These are phyloP conservation scores for Nepenthes gracilis DNA, from an alignment of 148 eudicot species.

Conservation along the genomic window DNA sequence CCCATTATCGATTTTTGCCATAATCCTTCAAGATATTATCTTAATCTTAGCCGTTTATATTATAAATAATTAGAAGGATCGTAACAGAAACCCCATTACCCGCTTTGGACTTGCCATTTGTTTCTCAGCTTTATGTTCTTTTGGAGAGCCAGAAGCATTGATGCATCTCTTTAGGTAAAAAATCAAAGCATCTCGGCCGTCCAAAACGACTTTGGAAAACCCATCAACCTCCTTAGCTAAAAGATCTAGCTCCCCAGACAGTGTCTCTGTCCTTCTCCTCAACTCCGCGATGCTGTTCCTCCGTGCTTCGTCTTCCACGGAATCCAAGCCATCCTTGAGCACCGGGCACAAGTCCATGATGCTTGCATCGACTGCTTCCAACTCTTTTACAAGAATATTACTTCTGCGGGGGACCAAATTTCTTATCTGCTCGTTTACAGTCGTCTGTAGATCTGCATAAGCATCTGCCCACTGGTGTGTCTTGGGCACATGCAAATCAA, in stretches of 20 bases:
- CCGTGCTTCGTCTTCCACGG: slow-evolving; percentile 20
- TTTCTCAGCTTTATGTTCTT: slow-evolving; percentile 20
- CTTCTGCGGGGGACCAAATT: slow-evolving; percentile 25
- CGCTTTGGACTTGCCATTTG: slow-evolving; percentile 7
- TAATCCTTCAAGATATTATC: not conserved
- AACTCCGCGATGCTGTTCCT: slow-evolving; percentile 23
- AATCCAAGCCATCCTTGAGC: slow-evolving; percentile 25
- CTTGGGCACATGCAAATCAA: slow-evolving; percentile 38
- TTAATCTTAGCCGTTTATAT: not conserved
- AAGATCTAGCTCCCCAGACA: slow-evolving; percentile 56
- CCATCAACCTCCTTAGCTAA: slow-evolving; percentile 57
- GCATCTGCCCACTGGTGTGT: slow-evolving; percentile 59
- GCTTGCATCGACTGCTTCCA: slow-evolving; percentile 38
- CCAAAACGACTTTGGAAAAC: slow-evolving; percentile 62
- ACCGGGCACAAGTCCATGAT: slow-evolving; percentile 35
- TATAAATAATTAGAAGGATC: no score
- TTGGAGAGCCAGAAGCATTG: slow-evolving; percentile 20
- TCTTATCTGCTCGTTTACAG: slow-evolving; percentile 46
- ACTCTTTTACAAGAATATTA: slow-evolving; percentile 41
- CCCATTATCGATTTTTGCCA: no score
- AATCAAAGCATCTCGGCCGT: slow-evolving; percentile 80
- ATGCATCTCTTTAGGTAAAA: slow-evolving; percentile 49
- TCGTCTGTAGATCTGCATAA: slow-evolving; percentile 42
- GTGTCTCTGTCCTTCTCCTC: slow-evolving; percentile 27
- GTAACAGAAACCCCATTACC: no score